phyloP scores from a whole-genome alignment of 257 asterid species.

The Lycium barbarum region DNA sequence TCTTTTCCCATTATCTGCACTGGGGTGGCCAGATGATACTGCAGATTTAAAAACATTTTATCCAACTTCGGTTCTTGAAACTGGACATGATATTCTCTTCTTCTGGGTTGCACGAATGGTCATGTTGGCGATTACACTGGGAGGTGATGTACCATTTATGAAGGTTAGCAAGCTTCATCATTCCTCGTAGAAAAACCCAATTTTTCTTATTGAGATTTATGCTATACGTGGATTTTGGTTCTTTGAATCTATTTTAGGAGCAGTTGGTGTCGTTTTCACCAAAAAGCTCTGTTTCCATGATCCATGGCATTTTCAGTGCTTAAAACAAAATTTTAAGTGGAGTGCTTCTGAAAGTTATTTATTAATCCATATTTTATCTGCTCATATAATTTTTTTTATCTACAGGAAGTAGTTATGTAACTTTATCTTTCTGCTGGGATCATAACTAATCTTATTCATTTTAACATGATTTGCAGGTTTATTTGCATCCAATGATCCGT shows the following conservation, averaged over 20 bases:
- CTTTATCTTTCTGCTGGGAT: neutral
- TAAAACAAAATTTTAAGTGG: neutral
- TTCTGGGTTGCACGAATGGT: conserved; percentile 99
- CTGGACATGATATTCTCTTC: conserved; percentile 93
- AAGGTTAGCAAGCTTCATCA: conserved; percentile 56
- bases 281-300: neutral
- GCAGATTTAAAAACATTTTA: conserved; percentile 73
- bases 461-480: conserved; percentile 52
- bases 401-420: neutral
- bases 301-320: neutral
- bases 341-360: neutral
- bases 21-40: conserved; percentile 93
- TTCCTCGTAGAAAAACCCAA: neutral
- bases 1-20: conserved; percentile 76
- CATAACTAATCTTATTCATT: neutral
- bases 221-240: conserved; percentile 9
- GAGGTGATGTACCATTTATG: conserved; percentile 87
- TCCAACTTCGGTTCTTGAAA: conserved; percentile 92
- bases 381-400: no score
- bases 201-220: neutral
- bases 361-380: neutral
- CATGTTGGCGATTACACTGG: conserved; percentile 95
- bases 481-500: conserved; percentile 90
- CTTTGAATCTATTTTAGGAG: neutral
- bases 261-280: neutral